Base-by-base conservation (phyloP, 306 rosid genomes). In the Albizia julibrissin region DNA sequence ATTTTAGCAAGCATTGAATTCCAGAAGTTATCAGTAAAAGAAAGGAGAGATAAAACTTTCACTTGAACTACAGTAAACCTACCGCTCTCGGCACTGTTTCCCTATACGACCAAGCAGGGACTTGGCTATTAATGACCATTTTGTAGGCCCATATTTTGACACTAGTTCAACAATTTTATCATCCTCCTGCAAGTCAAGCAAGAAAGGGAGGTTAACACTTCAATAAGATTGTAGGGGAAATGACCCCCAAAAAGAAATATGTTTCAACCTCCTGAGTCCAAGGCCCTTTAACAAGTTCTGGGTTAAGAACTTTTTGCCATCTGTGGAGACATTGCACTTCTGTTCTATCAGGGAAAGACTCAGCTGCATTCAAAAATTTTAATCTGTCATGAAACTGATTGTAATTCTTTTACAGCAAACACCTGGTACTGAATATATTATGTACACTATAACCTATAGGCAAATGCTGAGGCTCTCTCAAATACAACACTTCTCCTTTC, bases 241-340 rank as follows among this genome's bases (percentile, higher is more conserved):
- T 12, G 71, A 39, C 42, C 40, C 39, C 65, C 49, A 61, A 22
- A 70, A 59, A 65, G 74, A 67, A 62, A 49, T 50, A 37, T 80
- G 71, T 72, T 74, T 68, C 89, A 85, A 95, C 99, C 98, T 93
- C 96, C 75, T 87, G 96, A 74, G 96, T 88, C 99, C 99, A 95
- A 3, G 99, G 98, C 76, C 99, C 99, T 88, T 95, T 95, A 79
- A 95, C 87, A 47, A 95, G 99, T 21, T 95, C 97, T 27, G 99
- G 99, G 86, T 95, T 95, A 46, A 95, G 92, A 81, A 95, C 99
- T 85, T 95, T 95, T 91, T 95, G 99, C 99, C 99, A 95, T 86
- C 99, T 89, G 84, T 95, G 99, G 50, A 95, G 88, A 84, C 99
- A 95, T 85, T 95, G 98, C 47, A 95, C 99, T 91, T 95, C 99